These are phyloP conservation scores for Aspergillus aculeatinus DNA, from an alignment of 2,329 filamentous ascomycete genomes.

Conservation along the genomic window DNA sequence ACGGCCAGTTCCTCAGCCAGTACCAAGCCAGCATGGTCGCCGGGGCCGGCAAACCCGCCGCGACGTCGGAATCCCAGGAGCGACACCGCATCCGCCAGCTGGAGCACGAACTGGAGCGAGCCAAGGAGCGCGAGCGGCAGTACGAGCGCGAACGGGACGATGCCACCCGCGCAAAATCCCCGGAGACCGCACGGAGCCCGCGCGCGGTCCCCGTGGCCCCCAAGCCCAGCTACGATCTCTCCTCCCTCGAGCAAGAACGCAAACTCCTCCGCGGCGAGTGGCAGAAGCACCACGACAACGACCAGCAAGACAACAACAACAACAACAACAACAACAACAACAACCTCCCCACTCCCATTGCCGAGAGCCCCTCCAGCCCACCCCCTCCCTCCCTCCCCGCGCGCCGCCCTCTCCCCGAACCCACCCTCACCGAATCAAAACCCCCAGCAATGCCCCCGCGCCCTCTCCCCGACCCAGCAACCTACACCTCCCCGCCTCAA, in stretches of 20 bases:
- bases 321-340: too few relatives aligned
- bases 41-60: slow-evolving; percentile 36
- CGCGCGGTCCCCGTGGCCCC: slow-evolving; percentile 33
- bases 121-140: slow-evolving; percentile 64
- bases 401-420: slow-evolving; percentile 33
- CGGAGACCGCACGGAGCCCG: slow-evolving; percentile 27
- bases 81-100: slow-evolving; percentile 73
- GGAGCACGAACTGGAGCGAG: slow-evolving; percentile 69
- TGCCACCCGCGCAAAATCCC: slow-evolving; percentile 32
- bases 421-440: slow-evolving; percentile 14
- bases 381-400: slow-evolving; percentile 18
- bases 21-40: slow-evolving; percentile 70
- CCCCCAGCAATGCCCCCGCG: slow-evolving; percentile 31
- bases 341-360: slow-evolving; percentile 1
- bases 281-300: slow-evolving; percentile 43
- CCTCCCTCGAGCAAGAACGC: slow-evolving; percentile 61
- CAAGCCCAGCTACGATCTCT: slow-evolving; percentile 53
- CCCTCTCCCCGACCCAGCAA: slow-evolving; percentile 50
- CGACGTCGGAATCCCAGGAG: slow-evolving; percentile 52
- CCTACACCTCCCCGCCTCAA: slow-evolving; percentile 29
- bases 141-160: slow-evolving; percentile 63
- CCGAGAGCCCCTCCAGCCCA: slow-evolving; percentile 9
- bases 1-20: slow-evolving; percentile 82
- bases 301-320: not conserved
- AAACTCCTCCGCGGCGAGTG: slow-evolving; percentile 59